Conservation (phyloP, 2,329 filamentous ascomycete species). For the Colletotrichum zoysiae region DNA sequence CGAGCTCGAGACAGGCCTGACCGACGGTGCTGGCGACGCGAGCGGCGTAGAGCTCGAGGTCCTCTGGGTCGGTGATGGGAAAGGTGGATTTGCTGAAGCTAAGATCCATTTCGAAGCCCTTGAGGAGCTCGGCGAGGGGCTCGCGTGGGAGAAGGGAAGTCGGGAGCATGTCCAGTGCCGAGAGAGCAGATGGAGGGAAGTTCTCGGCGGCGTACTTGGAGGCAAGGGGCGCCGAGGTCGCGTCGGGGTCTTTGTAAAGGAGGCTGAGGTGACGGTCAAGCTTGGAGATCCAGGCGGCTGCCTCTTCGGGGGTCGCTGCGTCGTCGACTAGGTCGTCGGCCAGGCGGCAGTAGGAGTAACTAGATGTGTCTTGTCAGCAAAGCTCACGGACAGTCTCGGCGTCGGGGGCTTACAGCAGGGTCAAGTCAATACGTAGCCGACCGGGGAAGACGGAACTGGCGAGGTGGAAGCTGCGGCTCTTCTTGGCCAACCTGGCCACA, state of each 20-base stretch:
- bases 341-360: constrained; percentile 80
- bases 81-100: constrained; percentile 60
- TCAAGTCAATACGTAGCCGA: constrained; percentile 74
- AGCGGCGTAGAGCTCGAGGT: constrained; percentile 73
- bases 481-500: constrained; percentile 67
- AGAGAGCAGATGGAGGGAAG: constrained; percentile 65
- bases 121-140: constrained; percentile 73
- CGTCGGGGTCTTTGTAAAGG: constrained; percentile 55
- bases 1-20: constrained; percentile 75
- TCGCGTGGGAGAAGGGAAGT: constrained; percentile 65
- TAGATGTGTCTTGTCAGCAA: constrained; percentile 46
- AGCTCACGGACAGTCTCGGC: too few species aligned
- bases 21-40: constrained; percentile 80
- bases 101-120: constrained; percentile 78
- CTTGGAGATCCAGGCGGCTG: constrained; percentile 69
- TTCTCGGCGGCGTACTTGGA: constrained; percentile 56
- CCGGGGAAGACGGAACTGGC: constrained; percentile 78
- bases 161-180: constrained; percentile 71
- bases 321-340: constrained; percentile 81
- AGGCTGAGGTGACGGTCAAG: constrained; percentile 69
- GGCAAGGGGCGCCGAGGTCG: constrained; percentile 35
- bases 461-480: constrained; percentile 81
- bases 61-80: constrained; percentile 70
- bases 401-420: constrained; percentile 65
- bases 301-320: constrained; percentile 64